A percentile compares a stretch with the other conserved stretches of the same genome.
Conservation (phyloP, 2,329 filamentous ascomycete species). For the Ophiostoma perfectum region DNA sequence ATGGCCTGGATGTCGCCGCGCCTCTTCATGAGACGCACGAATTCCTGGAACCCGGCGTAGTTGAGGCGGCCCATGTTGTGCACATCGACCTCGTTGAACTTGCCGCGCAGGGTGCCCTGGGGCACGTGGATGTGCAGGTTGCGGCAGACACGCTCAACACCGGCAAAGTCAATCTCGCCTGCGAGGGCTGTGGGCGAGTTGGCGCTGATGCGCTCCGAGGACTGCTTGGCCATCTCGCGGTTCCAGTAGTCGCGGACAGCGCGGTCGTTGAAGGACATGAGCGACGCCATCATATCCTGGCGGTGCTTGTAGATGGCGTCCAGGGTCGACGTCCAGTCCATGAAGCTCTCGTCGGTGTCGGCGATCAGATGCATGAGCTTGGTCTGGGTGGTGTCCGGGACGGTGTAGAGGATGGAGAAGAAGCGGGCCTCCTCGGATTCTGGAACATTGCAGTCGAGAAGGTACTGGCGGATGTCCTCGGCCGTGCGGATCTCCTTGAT, state of each 20-base stretch:
- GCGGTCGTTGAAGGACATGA: constrained; percentile 78
- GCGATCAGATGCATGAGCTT: constrained; percentile 88
- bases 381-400: constrained; percentile 71
- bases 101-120: constrained; percentile 63
- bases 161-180: constrained; percentile 67
- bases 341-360: constrained; percentile 63
- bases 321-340: constrained; percentile 77
- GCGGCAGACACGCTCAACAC: constrained; percentile 77
- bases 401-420: constrained; percentile 85
- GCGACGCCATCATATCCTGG: constrained; percentile 81
- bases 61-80: constrained; percentile 61
- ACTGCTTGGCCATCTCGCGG: constrained; percentile 68
- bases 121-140: constrained; percentile 90
- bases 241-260: constrained; percentile 82
- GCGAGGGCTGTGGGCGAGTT: constrained; percentile 49
- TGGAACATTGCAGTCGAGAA: constrained; percentile 71
- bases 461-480: constrained; percentile 79
- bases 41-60: constrained; percentile 75
- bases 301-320: constrained; percentile 80
- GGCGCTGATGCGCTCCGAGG: constrained; percentile 35
- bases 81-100: constrained; percentile 69
- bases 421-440: constrained; percentile 65
- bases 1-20: constrained; percentile 74
- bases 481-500: constrained; percentile 85
- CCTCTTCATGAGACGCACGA: constrained; percentile 76